Conservation (phyloP, 257 asterid species). For the Pogostemon cablin region DNA sequence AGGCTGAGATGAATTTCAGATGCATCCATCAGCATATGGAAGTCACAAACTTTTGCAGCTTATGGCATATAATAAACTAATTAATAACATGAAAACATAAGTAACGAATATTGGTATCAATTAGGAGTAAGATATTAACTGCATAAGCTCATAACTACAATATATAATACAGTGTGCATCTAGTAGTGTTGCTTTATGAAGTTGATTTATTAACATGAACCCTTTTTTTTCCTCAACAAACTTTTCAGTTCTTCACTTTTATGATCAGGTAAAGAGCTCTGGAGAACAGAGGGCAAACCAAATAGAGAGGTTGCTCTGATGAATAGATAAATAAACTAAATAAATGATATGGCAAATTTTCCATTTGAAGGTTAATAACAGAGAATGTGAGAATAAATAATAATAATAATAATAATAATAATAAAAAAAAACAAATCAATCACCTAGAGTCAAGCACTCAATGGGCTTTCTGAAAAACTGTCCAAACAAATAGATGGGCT, state of each 20-base stretch:
- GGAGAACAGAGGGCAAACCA: conserved; percentile 17
- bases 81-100: background rate
- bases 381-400: background rate
- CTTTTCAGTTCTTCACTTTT: conserved; percentile 3
- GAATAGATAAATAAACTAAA: background rate
- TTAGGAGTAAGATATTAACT: conserved; percentile 3
- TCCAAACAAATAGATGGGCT: conserved; percentile 87
- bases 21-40: conserved; percentile 33
- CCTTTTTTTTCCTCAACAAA: no score
- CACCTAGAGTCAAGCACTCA: conserved; percentile 95
- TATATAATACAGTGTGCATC: background rate
- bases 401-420: background rate
- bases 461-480: conserved; percentile 92
- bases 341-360: background rate
- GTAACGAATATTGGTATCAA: conserved; percentile 12
- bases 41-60: conserved; percentile 4
- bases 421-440: conserved; percentile 25
- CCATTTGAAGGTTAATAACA: conserved; percentile 1
- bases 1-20: conserved; percentile 64
- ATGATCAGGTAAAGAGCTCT: conserved; percentile 8
- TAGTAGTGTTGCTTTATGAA: background rate
- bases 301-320: background rate
- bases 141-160: conserved; percentile 5
- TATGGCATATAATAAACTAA: background rate
- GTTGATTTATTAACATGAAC: background rate